Percentiles rank a stretch among this genome's conserved stretches.
These are phyloP conservation scores for Orychophragmus violaceus DNA, from an alignment of 345 rosid genomes.

Conservation along the genomic window DNA sequence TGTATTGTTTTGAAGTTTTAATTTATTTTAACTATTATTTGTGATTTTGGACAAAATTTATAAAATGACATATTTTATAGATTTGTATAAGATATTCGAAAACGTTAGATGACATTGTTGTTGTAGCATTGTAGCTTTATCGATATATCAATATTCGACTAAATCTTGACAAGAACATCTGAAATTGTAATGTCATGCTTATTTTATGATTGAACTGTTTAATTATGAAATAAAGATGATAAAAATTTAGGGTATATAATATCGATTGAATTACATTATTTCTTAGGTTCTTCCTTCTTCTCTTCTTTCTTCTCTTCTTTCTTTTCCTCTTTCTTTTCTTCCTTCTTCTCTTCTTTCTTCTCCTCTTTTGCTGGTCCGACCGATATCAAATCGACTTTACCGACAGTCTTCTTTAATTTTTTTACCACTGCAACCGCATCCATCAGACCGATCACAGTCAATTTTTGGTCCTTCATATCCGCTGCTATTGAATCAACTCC, in stretches of 20 bases:
- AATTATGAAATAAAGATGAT: background rate
- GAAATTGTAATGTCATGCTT: too few relatives aligned
- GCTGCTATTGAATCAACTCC: conserved; percentile 91
- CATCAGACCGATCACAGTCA: conserved; percentile 83
- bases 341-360: conserved; percentile 77
- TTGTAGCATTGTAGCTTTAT: too few relatives aligned
- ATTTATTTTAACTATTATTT: too few relatives aligned
- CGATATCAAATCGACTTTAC: conserved; percentile 78
- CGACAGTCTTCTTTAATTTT: conserved; percentile 90
- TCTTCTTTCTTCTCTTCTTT: conserved; percentile 53
- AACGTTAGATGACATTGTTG: too few relatives aligned
- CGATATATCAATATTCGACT: too few relatives aligned
- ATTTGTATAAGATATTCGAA: too few relatives aligned
- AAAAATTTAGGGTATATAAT: background rate
- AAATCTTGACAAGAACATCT: too few relatives aligned
- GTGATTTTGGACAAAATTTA: too few relatives aligned
- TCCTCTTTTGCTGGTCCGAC: conserved; percentile 95
- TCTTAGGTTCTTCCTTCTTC: conserved; percentile 29
- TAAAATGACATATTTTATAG: too few relatives aligned
- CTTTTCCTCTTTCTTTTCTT: conserved; percentile 50
- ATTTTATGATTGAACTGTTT: background rate
- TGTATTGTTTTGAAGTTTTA: too few relatives aligned
- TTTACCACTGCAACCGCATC: conserved; percentile 79
- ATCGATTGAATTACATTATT: conserved; percentile 19
- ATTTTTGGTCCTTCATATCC: conserved; percentile 82